Evolutionary conservation across 2,329 filamentous ascomycete genomes (phyloP).

Genomic region (Colletotrichum tropicale): DNA sequence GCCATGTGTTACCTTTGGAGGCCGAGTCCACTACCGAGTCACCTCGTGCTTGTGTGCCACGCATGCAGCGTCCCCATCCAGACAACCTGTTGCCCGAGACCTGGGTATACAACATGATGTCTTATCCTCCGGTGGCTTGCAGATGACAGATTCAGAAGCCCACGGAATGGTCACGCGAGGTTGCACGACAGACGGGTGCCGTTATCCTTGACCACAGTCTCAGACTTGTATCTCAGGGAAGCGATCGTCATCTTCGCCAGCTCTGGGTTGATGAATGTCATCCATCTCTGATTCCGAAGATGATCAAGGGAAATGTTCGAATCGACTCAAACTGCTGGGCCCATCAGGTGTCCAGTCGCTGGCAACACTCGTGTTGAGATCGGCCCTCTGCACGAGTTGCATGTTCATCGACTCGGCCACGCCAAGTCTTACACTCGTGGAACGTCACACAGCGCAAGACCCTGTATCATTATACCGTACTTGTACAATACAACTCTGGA

Average conservation of each 20-base stretch:
- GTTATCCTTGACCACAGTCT: not conserved
- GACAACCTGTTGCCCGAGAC: not conserved
- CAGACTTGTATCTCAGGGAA: not conserved
- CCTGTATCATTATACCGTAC: conserved; percentile 3
- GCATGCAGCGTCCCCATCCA: not conserved
- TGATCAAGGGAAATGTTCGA: not conserved
- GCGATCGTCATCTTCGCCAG: not conserved
- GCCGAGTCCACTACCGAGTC: not conserved
- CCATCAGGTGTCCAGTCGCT: not conserved
- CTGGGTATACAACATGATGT: not conserved
- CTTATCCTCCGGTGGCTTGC: not conserved
- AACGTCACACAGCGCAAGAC: not conserved
- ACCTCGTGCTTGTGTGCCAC: not conserved
- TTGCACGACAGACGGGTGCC: not conserved
- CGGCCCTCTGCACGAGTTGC: not conserved
- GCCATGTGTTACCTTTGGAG: not conserved
- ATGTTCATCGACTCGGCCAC: not conserved
- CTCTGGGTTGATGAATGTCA: not conserved
- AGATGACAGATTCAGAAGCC: not conserved
- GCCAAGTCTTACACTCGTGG: not conserved
- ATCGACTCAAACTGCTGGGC: not conserved
- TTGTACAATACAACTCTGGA: not conserved
- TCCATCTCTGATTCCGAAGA: not conserved
- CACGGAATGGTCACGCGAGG: conserved; percentile 9
- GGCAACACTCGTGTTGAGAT: not conserved